Evolutionary conservation across 73 alveolate genomes (phyloP), one percentile per base, ranked within the genome.

Genomic region (Stentor coeruleus): DNA sequence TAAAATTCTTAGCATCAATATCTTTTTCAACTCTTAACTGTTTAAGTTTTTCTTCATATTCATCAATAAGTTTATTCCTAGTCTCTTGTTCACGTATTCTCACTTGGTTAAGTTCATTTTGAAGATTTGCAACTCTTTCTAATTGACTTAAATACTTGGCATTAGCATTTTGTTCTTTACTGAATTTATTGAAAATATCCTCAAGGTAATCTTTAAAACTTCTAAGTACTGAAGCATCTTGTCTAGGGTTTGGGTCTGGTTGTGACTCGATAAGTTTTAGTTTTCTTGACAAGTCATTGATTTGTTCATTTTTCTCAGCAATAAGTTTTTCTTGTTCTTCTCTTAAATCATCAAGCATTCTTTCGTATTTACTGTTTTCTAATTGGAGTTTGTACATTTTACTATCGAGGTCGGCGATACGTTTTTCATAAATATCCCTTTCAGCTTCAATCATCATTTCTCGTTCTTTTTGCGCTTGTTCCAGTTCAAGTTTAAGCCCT

Each of bases 381-480:
- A 57, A 2, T 31, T 57, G 73, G 1, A 57, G 73, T 31, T 57
- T 57, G 28, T 57, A 57, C 0, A 57, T n/a, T 2, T 57, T 57
- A 2, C 73, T 57, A 20, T 57, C 73, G 15, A 57, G 28, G 28
- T 57, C 73, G 15, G 35, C 73, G 15, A 57, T 57, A 20, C 73
- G 15, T 57, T 57, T 57, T 2, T 57, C 73, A 31, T 57, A 57
- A 20, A n/a, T 57, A 2, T 57, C 73, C 28, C 73, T 57, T 57
- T 57, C 73, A 57, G 73, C 73, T 57, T 57, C 73, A 20, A 57
- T 57, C 73, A 57, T 57, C 73, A 57, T 57, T 57, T 57, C 73
- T 57, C 73, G 15, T 57, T 57, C 73, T 57, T 57, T 57, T 57
- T 57, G 73, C 0, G 73, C 15, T 57, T 57, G 73, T 31, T 57